Percentiles rank a stretch among this genome's conserved stretches.
These are phyloP conservation scores for Sanghuangporus sanghuang DNA, from an alignment of 1,284 basidiomycete species.

Conservation along the genomic window DNA sequence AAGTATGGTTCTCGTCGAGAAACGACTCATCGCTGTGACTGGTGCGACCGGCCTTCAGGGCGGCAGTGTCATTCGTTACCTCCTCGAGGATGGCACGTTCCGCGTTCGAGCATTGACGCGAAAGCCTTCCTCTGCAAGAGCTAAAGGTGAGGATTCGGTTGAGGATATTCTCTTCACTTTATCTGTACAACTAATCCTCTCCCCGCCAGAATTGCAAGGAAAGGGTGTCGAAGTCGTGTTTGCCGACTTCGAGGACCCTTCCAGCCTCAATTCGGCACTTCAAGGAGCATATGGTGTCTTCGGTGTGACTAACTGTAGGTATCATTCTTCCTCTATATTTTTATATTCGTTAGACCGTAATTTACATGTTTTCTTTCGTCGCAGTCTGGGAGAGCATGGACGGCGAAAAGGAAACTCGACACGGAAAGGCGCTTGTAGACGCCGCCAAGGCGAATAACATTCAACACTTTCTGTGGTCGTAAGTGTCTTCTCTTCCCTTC, in stretches of 20 bases:
- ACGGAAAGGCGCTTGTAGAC: conserved; percentile 27
- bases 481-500: conserved; percentile 17
- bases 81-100: conserved; percentile 18
- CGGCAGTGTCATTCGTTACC: conserved; percentile 14
- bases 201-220: conserved; percentile 14
- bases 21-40: conserved; percentile 15
- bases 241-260: conserved; percentile 20
- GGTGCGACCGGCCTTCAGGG: conserved; percentile 19
- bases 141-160: conserved; percentile 15
- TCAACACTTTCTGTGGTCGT: conserved; percentile 27
- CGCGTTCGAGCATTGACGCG: conserved; percentile 19
- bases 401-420: conserved; percentile 18
- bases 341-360: neutral
- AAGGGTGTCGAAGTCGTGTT: conserved; percentile 25
- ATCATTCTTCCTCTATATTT: neutral
- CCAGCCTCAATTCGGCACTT: conserved; percentile 21
- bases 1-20: conserved; percentile 8
- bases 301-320: conserved; percentile 27
- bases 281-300: conserved; percentile 27
- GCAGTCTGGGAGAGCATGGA: conserved; percentile 19
- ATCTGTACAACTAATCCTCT: neutral
- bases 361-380: neutral
- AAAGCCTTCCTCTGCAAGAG: conserved; percentile 15
- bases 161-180: neutral
- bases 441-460: conserved; percentile 26